Conservation (phyloP, 106 monocot genomes). For the Vanilla planifolia region DNA sequence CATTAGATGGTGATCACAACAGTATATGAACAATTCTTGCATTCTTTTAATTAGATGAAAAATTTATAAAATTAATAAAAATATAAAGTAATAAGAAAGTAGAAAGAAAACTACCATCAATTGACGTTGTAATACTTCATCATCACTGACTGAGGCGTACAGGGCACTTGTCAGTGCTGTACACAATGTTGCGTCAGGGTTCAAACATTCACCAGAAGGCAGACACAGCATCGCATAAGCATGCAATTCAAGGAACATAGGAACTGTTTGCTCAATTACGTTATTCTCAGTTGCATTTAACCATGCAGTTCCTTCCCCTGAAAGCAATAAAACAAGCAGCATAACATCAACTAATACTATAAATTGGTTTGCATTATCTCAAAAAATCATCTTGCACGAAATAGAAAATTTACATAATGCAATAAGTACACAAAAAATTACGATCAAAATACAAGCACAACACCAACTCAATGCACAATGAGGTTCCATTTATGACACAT, state of each 20-base stretch:
- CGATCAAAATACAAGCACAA: no score
- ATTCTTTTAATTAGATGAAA: no score
- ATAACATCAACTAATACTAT: neutral
- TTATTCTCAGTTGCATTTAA: conserved; percentile 36
- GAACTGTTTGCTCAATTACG: conserved; percentile 29
- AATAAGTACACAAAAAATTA: no score
- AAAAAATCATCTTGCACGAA: neutral
- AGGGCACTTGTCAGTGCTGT: conserved; percentile 86
- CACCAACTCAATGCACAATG: no score
- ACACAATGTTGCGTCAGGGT: conserved; percentile 86
- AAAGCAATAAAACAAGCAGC: neutral
- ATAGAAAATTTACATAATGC: neutral
- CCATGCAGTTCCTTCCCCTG: conserved; percentile 75
- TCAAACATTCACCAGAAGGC: conserved; percentile 86
- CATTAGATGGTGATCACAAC: no score
- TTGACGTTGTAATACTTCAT: conserved; percentile 64
- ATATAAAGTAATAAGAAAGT: neutral
- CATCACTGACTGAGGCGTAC: conserved; percentile 72
- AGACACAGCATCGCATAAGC: conserved; percentile 83
- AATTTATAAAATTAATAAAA: neutral
- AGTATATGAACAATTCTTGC: no score
- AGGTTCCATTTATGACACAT: no score
- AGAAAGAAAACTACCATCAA: conserved; percentile 41
- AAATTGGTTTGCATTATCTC: neutral
- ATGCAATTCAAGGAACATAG: conserved; percentile 63